Evolutionary conservation across 164 flowering plant species (phyloP).

Genomic region (Chimonanthus salicifolius): DNA sequence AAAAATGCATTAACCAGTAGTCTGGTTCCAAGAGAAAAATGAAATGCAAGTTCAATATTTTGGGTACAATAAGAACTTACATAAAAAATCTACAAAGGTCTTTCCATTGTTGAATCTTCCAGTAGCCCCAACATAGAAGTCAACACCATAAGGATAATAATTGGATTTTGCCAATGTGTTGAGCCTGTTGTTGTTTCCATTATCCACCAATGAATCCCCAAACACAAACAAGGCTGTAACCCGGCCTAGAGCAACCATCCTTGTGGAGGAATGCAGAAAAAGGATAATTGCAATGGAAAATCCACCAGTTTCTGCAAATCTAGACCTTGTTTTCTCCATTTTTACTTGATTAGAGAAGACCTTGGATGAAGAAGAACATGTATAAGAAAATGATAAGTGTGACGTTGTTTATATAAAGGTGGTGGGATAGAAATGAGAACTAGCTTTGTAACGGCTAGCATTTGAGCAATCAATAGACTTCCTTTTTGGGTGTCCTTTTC

Average conservation of each 20-base stretch:
- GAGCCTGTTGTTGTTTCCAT: slow-evolving; percentile 66
- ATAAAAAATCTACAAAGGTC: slow-evolving; percentile 51
- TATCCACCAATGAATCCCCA: slow-evolving; percentile 69
- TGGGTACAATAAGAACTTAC: slow-evolving; percentile 19
- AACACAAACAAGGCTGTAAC: slow-evolving; percentile 68
- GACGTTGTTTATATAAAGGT: not conserved
- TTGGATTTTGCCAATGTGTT: slow-evolving; percentile 56
- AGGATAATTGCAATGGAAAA: not conserved
- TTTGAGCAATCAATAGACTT: not conserved
- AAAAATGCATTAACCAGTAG: too few species aligned
- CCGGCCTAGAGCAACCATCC: slow-evolving; percentile 12
- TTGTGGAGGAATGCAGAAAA: slow-evolving; percentile 1
- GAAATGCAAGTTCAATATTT: not conserved
- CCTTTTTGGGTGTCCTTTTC: not conserved
- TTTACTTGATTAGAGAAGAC: not conserved
- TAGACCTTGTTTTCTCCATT: not conserved
- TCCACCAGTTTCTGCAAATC: not conserved
- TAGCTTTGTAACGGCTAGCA: not conserved
- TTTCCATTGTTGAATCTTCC: slow-evolving; percentile 67
- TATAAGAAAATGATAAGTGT: not conserved
- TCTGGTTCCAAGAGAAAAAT: not conserved
- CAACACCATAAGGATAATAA: slow-evolving; percentile 62
- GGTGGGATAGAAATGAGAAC: not conserved
- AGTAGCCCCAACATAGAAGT: slow-evolving; percentile 49
- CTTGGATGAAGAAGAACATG: not conserved